Percentiles rank a stretch among this genome's conserved stretches.
Evolutionary conservation across 345 rosid genomes (phyloP).

Genomic region (Gossypium thurberi): DNA sequence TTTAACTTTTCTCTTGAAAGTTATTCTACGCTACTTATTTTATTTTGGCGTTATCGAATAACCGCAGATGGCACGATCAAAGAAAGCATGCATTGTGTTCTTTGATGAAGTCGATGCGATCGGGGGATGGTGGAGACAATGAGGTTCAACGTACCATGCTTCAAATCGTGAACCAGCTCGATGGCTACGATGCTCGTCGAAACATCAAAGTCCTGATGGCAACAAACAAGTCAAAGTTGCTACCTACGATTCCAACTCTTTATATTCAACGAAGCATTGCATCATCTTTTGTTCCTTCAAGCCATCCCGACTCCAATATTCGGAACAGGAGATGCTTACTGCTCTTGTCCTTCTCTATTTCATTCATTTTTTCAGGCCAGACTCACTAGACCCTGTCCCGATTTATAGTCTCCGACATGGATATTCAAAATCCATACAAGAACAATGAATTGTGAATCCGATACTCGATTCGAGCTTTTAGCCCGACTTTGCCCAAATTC

Average conservation of each 20-base stretch:
- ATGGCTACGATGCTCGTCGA: conserved; percentile 2
- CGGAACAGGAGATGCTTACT: not conserved
- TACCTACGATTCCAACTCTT: not conserved
- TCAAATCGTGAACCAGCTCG: not conserved
- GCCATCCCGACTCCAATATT: not conserved
- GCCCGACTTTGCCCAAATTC: not conserved
- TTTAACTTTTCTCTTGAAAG: not conserved
- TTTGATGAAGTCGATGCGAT: conserved; percentile 1
- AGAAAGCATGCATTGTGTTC: not conserved
- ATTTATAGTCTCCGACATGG: not conserved
- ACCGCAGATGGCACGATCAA: not conserved
- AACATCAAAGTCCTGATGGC: not conserved
- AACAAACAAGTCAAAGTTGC: not conserved
- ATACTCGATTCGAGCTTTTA: not conserved
- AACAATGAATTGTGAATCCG: not conserved
- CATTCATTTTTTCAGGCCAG: not conserved
- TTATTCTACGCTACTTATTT: not conserved
- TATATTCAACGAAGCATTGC: not conserved
- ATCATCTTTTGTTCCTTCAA: not conserved
- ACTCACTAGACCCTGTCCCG: not conserved
- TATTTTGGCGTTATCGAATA: not conserved
- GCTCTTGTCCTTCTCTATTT: not conserved
- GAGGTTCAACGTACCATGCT: not conserved
- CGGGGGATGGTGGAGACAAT: not conserved
- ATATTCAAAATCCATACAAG: not conserved